Evolutionary conservation across 2,329 filamentous ascomycete genomes (phyloP).

Genomic region (Trichothecium roseum): DNA sequence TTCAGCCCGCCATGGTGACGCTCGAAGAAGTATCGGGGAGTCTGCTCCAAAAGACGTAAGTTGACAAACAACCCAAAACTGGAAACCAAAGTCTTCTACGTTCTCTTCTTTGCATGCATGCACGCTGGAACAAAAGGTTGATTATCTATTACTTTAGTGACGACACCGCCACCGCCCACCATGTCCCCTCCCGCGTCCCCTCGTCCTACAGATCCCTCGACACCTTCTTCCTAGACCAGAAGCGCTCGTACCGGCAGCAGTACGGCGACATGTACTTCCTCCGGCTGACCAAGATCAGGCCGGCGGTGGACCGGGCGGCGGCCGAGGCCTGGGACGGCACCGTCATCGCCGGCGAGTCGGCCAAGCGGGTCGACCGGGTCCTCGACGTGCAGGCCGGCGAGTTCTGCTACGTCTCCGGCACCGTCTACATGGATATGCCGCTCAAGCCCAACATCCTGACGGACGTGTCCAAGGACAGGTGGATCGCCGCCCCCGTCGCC

Average conservation of each 20-base stretch:
- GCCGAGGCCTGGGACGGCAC: constrained; percentile 67
- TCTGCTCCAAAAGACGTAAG: constrained; percentile 22
- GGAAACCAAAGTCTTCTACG: not conserved
- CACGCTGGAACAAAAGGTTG: constrained; percentile 19
- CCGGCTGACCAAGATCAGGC: constrained; percentile 78
- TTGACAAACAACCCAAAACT: not conserved
- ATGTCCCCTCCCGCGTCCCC: constrained; percentile 38
- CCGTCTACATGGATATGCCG: constrained; percentile 94
- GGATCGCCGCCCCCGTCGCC: constrained; percentile 73
- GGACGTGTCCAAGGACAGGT: constrained; percentile 89
- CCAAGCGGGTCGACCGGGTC: constrained; percentile 72
- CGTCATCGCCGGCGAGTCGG: constrained; percentile 66
- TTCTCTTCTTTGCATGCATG: not conserved
- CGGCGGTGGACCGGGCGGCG: constrained; percentile 66
- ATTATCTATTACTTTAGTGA: constrained; percentile 9
- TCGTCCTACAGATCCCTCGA: constrained; percentile 63
- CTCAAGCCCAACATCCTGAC: constrained; percentile 94
- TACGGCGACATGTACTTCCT: constrained; percentile 98
- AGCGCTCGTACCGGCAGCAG: constrained; percentile 80
- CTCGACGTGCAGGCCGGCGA: constrained; percentile 92
- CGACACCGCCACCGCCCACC: constrained; percentile 21
- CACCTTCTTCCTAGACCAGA: constrained; percentile 62
- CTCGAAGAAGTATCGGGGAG: constrained; percentile 21
- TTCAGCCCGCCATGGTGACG: constrained; percentile 17
- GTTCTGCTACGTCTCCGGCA: constrained; percentile 90